Conservation (phyloP, 192 early-diverging fungal genomes). For the Podochytrium sp. region DNA sequence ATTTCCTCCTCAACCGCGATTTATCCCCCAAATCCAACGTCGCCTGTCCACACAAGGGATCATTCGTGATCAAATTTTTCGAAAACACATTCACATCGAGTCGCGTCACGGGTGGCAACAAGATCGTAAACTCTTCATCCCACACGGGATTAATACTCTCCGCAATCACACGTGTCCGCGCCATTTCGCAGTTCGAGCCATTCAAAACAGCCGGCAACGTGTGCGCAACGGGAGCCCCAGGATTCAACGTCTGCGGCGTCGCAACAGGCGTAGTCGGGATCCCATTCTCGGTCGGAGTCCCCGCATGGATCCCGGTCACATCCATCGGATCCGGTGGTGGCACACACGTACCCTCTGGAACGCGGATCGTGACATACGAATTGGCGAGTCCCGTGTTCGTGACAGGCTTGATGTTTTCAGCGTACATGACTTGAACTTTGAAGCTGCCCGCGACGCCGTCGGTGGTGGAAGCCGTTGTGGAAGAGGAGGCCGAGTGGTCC, state of each 20-base stretch:
- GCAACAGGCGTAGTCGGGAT: neutral
- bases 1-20: constrained; percentile 45
- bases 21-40: constrained; percentile 44
- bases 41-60: constrained; percentile 54
- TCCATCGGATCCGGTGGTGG: constrained; percentile 39
- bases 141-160: constrained; percentile 59
- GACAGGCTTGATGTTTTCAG: constrained; percentile 59
- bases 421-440: constrained; percentile 54
- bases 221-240: neutral
- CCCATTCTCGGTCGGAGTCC: neutral
- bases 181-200: constrained; percentile 49
- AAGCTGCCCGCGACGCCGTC: constrained; percentile 47
- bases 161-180: constrained; percentile 47
- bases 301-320: constrained; percentile 22
- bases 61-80: constrained; percentile 54
- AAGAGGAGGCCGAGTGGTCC: constrained; percentile 1
- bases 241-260: neutral
- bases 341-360: constrained; percentile 60
- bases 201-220: constrained; percentile 41
- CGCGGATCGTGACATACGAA: constrained; percentile 54
- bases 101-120: constrained; percentile 53
- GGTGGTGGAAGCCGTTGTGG: constrained; percentile 36
- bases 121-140: constrained; percentile 58
- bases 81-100: constrained; percentile 52
- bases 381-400: constrained; percentile 58